phyloP scores from a whole-genome alignment of 352 stramenopile species.

The Hyaloperonospora arabidopsidis region DNA sequence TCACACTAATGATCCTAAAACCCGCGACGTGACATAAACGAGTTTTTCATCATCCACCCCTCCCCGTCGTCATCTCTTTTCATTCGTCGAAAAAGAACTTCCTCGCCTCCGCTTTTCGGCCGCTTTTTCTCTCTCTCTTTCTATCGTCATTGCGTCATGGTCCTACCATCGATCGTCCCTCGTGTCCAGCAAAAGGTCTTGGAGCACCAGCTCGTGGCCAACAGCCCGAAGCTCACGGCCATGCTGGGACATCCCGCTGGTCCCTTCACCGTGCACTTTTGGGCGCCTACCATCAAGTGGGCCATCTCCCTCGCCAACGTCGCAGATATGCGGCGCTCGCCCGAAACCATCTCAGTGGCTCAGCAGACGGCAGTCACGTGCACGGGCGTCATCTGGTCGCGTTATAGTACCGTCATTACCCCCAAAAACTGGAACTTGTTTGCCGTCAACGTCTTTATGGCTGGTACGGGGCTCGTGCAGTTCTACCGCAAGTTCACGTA shows the following conservation, averaged over 20 bases:
- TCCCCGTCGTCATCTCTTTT: neutral
- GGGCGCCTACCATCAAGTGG: conserved; percentile 86
- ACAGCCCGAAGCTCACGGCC: conserved; percentile 51
- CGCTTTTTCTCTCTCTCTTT: too few species aligned
- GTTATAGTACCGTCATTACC: conserved; percentile 84
- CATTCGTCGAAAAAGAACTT: neutral
- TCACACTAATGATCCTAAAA: too few species aligned
- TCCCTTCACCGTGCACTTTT: conserved; percentile 86
- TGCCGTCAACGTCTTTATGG: conserved; percentile 87
- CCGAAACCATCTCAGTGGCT: conserved; percentile 73
- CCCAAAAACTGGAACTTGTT: conserved; percentile 90
- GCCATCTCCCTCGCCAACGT: conserved; percentile 83
- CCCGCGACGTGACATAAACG: too few species aligned
- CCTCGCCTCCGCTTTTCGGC: too few species aligned
- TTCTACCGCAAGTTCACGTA: conserved; percentile 48
- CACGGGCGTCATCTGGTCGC: conserved; percentile 86
- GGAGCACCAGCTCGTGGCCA: conserved; percentile 55
- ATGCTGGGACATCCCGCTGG: conserved; percentile 73
- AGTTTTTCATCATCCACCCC: too few species aligned
- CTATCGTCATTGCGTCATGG: conserved; percentile 7
- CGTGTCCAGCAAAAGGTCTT: conserved; percentile 70
- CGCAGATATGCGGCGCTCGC: conserved; percentile 71
- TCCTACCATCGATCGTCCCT: conserved; percentile 67
- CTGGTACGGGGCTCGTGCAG: conserved; percentile 60
- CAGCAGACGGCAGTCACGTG: conserved; percentile 72